Evolutionary conservation across 176 grass and related monocot genomes (phyloP).

Genomic region (Zizania latifolia): DNA sequence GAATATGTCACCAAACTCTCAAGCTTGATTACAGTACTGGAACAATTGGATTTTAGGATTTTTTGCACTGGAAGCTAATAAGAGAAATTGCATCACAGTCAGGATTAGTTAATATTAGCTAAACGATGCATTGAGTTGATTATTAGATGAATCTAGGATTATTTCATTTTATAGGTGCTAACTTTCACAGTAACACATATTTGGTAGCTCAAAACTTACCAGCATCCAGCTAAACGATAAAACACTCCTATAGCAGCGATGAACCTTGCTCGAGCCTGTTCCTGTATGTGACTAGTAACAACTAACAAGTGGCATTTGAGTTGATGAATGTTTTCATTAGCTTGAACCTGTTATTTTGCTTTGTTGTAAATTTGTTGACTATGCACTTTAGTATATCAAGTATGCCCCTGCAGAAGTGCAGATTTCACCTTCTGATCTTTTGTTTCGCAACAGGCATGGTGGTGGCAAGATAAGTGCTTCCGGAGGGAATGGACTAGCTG

Average conservation of each 20-base stretch:
- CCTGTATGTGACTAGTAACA: background rate
- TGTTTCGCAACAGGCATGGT: constrained; percentile 69
- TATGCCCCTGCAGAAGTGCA: background rate
- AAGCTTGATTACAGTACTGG: too few species aligned
- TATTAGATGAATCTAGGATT: too few species aligned
- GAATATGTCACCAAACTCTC: too few species aligned
- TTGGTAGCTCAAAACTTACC: background rate
- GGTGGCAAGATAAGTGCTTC: constrained; percentile 91
- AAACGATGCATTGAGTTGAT: too few species aligned
- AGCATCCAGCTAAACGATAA: background rate
- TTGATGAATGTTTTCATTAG: background rate
- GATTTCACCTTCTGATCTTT: constrained; percentile 31
- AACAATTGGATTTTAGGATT: too few species aligned
- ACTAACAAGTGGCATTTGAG: background rate
- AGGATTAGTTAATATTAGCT: too few species aligned
- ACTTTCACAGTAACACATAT: too few species aligned
- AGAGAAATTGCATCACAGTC: too few species aligned
- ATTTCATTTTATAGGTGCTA: too few species aligned
- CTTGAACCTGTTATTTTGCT: constrained; percentile 8
- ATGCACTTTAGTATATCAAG: constrained; percentile 1
- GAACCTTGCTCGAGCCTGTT: background rate
- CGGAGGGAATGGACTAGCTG: constrained; percentile 87
- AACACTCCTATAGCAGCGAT: background rate
- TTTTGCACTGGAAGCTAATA: too few species aligned
- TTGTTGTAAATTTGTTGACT: constrained; percentile 5